phyloP scores from a whole-genome alignment of 441 rosid genomes.

The Gossypium schwendimanii region DNA sequence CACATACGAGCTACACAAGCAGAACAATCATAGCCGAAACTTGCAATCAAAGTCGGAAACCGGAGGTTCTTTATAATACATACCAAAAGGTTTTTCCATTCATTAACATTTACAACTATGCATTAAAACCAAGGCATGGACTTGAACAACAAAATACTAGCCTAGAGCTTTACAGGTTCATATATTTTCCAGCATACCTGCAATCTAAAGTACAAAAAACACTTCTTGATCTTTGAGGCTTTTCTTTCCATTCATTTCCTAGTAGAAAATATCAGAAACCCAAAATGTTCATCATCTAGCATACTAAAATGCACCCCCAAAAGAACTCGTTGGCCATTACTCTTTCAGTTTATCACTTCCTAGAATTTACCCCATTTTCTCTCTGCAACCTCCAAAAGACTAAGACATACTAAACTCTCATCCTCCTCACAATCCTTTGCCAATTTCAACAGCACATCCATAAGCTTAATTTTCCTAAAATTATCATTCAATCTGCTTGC shows the following conservation, averaged over 20 bases:
- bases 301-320: background rate
- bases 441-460: conserved; percentile 23
- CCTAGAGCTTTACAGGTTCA: background rate
- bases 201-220: background rate
- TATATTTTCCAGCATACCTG: background rate
- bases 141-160: background rate
- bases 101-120: background rate
- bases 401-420: conserved; percentile 16
- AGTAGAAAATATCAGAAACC: background rate
- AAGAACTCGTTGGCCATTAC: background rate
- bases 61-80: background rate
- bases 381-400: conserved; percentile 35
- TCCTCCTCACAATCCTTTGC: conserved; percentile 5
- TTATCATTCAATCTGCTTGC: background rate
- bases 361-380: conserved; percentile 30
- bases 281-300: background rate
- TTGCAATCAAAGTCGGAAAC: background rate
- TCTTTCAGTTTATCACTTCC: background rate
- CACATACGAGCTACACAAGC: background rate
- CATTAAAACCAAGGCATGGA: background rate
- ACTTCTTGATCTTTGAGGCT: background rate
- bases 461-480: conserved; percentile 4
- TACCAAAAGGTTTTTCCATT: background rate
- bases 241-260: background rate
- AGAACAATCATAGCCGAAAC: background rate